Base-by-base conservation (phyloP, 1,284 basidiomycete genomes). In the Papiliotrema fonsecae region DNA sequence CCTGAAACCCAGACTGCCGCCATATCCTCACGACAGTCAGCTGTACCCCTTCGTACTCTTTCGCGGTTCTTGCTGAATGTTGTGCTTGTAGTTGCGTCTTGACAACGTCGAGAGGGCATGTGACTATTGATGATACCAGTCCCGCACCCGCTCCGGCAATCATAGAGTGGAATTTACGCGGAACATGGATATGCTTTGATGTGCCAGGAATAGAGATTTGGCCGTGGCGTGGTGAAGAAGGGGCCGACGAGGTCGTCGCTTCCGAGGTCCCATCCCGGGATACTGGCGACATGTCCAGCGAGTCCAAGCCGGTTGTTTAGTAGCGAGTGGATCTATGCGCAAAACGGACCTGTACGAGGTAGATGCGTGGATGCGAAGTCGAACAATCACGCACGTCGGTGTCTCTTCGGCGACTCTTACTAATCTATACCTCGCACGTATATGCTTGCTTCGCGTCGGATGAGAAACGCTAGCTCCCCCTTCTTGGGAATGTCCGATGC, bases 51-150 rank as follows among this genome's bases (percentile, higher is more conserved):
- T 84, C 76, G 71, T 93, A 92, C 16, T 80, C 82, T 49, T 77
- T 72, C 52, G 84, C 79, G 27, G 84, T 84, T 41, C 78, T 78
- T 25, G 83, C 74, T 22, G 79, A 77, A 51, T 81, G 79, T 72
- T 96, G 90, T 18, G 96, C 94, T 76, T 98, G 94, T 38, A 98
- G 76, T 58, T 89, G 88, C 0, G 94, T 98, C 78, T 98, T 98
- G 74, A 98, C 81, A 39, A 98, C 94, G 72, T 98, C 94, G 50
- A 98, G 80, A 6, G 94, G 94, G 72, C 96, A 98, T 9, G 94
- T 98, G 51, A 92, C 88, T 57, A 98, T 80, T 70, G 87, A 90
- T 47, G 89, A 87, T 58, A 93, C 87, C 52, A 98, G 79, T 52
- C 94, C 94, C 48, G 80, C 79, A 3, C 77, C 78, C 0, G 78